A percentile compares a stretch with the other conserved stretches of the same genome.
phyloP scores from a whole-genome alignment of 257 asterid species.

The Osmanthus fragrans region DNA sequence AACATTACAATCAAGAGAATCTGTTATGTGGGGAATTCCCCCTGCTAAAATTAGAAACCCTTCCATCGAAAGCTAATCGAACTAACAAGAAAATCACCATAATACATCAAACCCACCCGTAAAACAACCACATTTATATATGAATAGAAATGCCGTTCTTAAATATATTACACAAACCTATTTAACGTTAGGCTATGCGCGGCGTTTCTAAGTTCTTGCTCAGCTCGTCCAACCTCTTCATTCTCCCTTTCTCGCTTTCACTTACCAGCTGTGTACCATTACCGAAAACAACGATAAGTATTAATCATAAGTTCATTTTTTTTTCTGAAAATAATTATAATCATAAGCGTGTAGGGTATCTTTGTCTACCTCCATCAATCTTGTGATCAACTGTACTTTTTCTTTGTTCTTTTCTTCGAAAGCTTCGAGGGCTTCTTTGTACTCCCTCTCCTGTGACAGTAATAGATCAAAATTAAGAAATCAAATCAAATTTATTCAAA shows the following conservation, averaged over 20 bases:
- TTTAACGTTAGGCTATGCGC: conserved; percentile 10
- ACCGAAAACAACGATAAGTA: neutral
- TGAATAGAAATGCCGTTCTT: conserved; percentile 14
- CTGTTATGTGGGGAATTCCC: conserved; percentile 39
- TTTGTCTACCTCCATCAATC: conserved; percentile 43
- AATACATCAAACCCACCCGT: conserved; percentile 11
- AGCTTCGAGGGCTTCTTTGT: conserved; percentile 57
- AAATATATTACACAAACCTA: conserved; percentile 26
- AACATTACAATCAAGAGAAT: conserved; percentile 13
- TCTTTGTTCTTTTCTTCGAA: conserved; percentile 56
- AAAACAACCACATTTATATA: conserved; percentile 10
- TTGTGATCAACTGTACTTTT: conserved; percentile 51
- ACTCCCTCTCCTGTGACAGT: conserved; percentile 51
- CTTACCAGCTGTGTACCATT: conserved; percentile 44
- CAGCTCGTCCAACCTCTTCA: conserved; percentile 61
- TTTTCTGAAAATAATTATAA: neutral
- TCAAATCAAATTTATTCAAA: neutral
- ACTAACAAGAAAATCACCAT: conserved; percentile 20
- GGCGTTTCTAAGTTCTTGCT: conserved; percentile 52
- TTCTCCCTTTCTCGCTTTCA: conserved; percentile 57
- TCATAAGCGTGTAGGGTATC: too few species aligned
- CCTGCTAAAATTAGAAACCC: conserved; percentile 31
- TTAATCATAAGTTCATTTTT: neutral
- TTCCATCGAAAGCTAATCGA: conserved; percentile 30
- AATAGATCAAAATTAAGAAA: neutral